Percentiles rank a stretch among this genome's conserved stretches.
These are phyloP conservation scores for Lactarius psammicola DNA, from an alignment of 768 basidiomycete species.

Conservation along the genomic window DNA sequence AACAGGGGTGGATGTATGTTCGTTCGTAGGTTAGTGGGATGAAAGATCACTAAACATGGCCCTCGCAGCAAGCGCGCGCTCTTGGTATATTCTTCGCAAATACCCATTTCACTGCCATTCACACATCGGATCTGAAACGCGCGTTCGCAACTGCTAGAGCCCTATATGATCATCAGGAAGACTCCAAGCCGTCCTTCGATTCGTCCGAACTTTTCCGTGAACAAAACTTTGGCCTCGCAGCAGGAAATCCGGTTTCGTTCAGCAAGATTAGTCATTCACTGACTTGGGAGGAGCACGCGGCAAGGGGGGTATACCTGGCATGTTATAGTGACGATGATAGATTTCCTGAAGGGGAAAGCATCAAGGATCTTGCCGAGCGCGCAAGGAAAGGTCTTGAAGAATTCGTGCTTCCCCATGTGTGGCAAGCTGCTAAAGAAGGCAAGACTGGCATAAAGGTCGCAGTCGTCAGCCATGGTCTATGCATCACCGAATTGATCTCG, in stretches of 20 bases:
- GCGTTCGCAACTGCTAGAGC: conserved; percentile 60
- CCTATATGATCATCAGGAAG: conserved; percentile 48
- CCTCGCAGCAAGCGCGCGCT: conserved; percentile 38
- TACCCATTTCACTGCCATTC: conserved; percentile 52
- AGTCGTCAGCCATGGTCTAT: conserved; percentile 73
- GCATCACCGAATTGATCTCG: conserved; percentile 53
- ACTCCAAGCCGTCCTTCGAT: conserved; percentile 47
- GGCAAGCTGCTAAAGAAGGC: conserved; percentile 41
- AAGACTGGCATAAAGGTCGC: conserved; percentile 51
- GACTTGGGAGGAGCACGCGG: conserved; percentile 46
- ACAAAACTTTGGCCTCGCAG: conserved; percentile 66
- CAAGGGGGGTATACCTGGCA: conserved; percentile 52
- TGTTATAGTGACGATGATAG: conserved; percentile 44
- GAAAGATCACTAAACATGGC: neutral
- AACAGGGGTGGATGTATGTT: conserved; percentile 37
- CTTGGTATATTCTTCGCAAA: conserved; percentile 52
- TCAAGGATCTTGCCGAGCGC: conserved; percentile 57
- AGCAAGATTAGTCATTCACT: conserved; percentile 16
- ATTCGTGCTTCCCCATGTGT: conserved; percentile 56
- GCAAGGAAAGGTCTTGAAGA: conserved; percentile 52
- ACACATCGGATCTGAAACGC: conserved; percentile 66
- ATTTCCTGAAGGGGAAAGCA: conserved; percentile 71
- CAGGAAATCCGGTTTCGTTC: conserved; percentile 54
- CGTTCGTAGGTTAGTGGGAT: neutral
- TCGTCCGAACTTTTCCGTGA: conserved; percentile 58